phyloP scores from a whole-genome alignment of 805 yeast genomes.

The Kazachstania bromeliacearum region DNA sequence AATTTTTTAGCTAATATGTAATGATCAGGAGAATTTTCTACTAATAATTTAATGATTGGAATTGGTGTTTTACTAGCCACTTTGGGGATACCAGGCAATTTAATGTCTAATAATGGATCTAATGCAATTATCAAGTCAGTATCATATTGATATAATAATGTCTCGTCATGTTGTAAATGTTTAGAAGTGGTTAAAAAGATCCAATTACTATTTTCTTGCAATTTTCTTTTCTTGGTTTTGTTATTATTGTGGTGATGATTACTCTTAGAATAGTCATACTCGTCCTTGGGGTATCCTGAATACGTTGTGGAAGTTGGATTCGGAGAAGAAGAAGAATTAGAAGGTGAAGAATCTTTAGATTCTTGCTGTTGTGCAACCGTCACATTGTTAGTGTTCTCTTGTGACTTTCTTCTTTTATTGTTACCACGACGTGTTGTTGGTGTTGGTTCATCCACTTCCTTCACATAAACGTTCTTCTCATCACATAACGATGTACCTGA shows the following conservation, averaged over 20 bases:
- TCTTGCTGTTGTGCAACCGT: neutral
- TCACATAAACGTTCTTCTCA: constrained; percentile 13
- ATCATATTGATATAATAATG: constrained; percentile 26
- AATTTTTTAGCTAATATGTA: constrained; percentile 17
- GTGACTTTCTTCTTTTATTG: constrained; percentile 1
- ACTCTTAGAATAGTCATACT: constrained; percentile 20
- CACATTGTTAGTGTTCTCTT: neutral
- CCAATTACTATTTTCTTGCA: constrained; percentile 19
- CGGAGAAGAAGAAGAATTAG: neutral
- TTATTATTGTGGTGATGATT: too few relatives aligned
- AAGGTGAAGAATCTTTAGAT: neutral
- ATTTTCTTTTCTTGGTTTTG: constrained; percentile 7
- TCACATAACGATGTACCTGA: constrained; percentile 55
- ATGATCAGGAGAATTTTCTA: constrained; percentile 39
- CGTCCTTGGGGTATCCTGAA: constrained; percentile 20
- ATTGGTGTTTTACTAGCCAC: constrained; percentile 16
- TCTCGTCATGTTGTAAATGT: constrained; percentile 32
- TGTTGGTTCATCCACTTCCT: neutral
- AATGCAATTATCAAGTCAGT: constrained; percentile 41
- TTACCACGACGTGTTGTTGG: too few relatives aligned
- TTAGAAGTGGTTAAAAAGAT: constrained; percentile 39
- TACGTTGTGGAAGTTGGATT: constrained; percentile 4
- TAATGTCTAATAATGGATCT: constrained; percentile 31
- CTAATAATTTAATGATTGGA: constrained; percentile 40
- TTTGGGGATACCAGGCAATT: constrained; percentile 19